A percentile compares a stretch with the other conserved stretches of the same genome.
Conservation (phyloP, 176 grass and related monocot species). For the Avena atlantica region DNA sequence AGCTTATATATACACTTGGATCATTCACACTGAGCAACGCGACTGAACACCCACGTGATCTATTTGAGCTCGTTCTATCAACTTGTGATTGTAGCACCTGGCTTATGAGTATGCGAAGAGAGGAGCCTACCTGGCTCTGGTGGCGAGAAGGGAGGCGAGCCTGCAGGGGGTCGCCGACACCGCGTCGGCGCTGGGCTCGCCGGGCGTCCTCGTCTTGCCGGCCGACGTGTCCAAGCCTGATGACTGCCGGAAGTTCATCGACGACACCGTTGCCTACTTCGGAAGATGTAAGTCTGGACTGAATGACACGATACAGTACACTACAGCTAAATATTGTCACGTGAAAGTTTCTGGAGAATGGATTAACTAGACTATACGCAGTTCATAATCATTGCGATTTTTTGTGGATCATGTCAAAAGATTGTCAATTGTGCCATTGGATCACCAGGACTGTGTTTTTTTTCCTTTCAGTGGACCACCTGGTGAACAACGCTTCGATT, state of each 20-base stretch:
- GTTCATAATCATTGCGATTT: background rate
- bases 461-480: slow-evolving; percentile 64
- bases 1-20: too few relatives aligned
- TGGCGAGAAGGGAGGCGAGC: slow-evolving; percentile 79
- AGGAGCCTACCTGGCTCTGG: slow-evolving; percentile 63
- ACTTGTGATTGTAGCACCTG: slow-evolving; percentile 9
- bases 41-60: too few relatives aligned
- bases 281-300: slow-evolving; percentile 49
- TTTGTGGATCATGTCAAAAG: background rate
- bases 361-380: background rate
- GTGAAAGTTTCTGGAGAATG: background rate
- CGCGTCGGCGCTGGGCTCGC: slow-evolving; percentile 56
- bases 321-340: background rate
- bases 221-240: slow-evolving; percentile 62
- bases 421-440: background rate
- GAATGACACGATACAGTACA: background rate
- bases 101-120: slow-evolving; percentile 47
- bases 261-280: slow-evolving; percentile 54
- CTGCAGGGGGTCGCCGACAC: slow-evolving; percentile 61
- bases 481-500: slow-evolving; percentile 68
- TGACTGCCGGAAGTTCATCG: slow-evolving; percentile 59
- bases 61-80: too few relatives aligned
- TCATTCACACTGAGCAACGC: too few relatives aligned
- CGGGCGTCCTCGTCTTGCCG: slow-evolving; percentile 66
- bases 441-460: background rate